Percentiles rank a stretch among this genome's conserved stretches.
These are phyloP conservation scores for Trifolium repens DNA, from an alignment of 306 rosid genomes.

Conservation along the genomic window DNA sequence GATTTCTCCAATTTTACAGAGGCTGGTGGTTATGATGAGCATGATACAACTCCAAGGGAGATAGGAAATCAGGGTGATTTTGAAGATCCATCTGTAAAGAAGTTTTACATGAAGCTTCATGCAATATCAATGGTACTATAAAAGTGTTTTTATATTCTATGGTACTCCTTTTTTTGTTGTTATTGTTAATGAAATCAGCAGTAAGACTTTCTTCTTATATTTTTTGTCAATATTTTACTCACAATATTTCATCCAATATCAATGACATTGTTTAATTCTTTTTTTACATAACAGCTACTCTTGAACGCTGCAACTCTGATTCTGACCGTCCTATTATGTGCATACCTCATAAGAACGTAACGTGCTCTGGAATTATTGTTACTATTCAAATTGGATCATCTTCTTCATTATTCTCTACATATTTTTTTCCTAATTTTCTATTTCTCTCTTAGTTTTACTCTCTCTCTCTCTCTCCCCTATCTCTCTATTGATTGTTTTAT, in stretches of 20 bases:
- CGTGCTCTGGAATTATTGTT: background rate
- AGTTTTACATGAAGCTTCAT: conserved; percentile 91
- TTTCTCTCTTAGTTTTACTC: too few species aligned
- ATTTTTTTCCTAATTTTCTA: too few species aligned
- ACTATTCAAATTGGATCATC: too few species aligned
- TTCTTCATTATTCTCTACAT: too few species aligned
- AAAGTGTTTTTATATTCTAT: too few species aligned
- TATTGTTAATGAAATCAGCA: too few species aligned
- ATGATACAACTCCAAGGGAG: conserved; percentile 58
- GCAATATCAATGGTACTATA: conserved; percentile 36
- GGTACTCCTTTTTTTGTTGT: too few species aligned
- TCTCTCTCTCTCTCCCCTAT: too few species aligned
- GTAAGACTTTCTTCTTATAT: too few species aligned
- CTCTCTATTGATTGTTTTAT: too few species aligned
- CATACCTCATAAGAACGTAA: background rate
- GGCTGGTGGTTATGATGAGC: conserved; percentile 54
- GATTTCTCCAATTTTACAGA: conserved; percentile 66
- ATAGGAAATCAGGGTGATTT: conserved; percentile 49
- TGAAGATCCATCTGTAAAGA: conserved; percentile 74
- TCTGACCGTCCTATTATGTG: background rate
- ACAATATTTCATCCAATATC: background rate
- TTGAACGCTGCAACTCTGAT: background rate
- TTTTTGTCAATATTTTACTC: too few species aligned
- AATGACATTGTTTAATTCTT: background rate
- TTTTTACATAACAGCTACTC: background rate